A percentile compares a stretch with the other conserved stretches of the same genome.
Conservation (phyloP, 225 moss, liverwort and hornwort genomes). For the Bryoerythrophyllum caledonicum region DNA sequence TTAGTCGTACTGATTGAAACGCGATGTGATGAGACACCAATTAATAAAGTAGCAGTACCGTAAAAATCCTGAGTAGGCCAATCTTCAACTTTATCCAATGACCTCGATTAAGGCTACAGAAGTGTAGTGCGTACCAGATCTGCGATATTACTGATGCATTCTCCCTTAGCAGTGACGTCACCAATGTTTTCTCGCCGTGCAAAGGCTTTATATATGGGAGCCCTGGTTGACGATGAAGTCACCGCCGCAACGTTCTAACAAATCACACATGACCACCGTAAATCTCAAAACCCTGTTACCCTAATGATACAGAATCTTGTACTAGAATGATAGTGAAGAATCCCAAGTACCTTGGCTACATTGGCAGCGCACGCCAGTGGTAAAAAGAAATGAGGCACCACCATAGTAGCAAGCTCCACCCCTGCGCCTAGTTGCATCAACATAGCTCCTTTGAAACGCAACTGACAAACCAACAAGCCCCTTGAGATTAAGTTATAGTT, state of each 20-base stretch:
- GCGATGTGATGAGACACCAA: background rate
- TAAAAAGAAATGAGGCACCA: conserved; percentile 73
- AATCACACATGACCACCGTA: conserved; percentile 14
- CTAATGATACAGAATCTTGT: background rate
- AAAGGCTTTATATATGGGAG: conserved; percentile 98
- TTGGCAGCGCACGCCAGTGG: conserved; percentile 98
- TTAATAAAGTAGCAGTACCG: background rate
- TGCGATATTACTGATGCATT: conserved; percentile 98
- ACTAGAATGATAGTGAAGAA: background rate
- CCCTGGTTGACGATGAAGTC: conserved; percentile 93
- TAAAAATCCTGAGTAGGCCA: background rate
- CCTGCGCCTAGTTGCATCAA: conserved; percentile 97
- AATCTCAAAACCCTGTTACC: conserved; percentile 15
- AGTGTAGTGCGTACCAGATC: conserved; percentile 69
- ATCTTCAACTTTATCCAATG: background rate
- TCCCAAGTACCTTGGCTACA: conserved; percentile 70
- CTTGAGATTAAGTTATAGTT: conserved; percentile 18
- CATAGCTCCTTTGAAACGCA: conserved; percentile 94
- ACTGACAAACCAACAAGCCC: conserved; percentile 60
- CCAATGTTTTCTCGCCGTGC: conserved; percentile 96
- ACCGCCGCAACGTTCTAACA: conserved; percentile 97
- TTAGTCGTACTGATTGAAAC: background rate
- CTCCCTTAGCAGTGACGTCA: conserved; percentile 98
- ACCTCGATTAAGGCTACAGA: background rate
- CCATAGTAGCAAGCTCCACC: conserved; percentile 90